Evolutionary conservation across 78 protist species (phyloP).

Genomic region (Pigoraptor vietnamica): DNA sequence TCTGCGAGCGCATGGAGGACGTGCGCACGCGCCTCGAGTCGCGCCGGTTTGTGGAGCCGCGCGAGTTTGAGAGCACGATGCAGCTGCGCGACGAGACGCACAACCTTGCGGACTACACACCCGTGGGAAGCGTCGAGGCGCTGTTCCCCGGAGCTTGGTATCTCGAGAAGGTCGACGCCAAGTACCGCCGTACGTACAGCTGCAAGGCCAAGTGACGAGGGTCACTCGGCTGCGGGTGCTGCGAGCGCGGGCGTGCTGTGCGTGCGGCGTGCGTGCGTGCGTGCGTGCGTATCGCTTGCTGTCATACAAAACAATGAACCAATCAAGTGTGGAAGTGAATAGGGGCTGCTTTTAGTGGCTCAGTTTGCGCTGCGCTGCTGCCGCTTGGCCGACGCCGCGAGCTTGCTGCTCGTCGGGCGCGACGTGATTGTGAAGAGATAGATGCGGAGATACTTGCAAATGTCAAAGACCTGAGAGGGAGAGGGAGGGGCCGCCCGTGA

Average conservation of each 20-base stretch:
- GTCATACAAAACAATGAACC: too few relatives aligned
- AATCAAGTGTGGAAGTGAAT: too few relatives aligned
- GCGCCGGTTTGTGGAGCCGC: slow-evolving; percentile 48
- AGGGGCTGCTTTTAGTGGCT: too few relatives aligned
- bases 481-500: too few relatives aligned
- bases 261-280: not conserved
- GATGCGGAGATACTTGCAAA: not conserved
- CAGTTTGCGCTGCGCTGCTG: too few relatives aligned
- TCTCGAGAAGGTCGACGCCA: slow-evolving; percentile 48
- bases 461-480: not conserved
- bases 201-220: not conserved
- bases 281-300: not conserved
- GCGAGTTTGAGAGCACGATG: slow-evolving; percentile 33
- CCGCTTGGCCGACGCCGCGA: not conserved
- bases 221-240: too few relatives aligned
- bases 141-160: slow-evolving; percentile 77
- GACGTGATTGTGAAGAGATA: not conserved
- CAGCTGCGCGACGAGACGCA: slow-evolving; percentile 53
- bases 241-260: too few relatives aligned
- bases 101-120: slow-evolving; percentile 41
- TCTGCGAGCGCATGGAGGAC: slow-evolving; percentile 20
- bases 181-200: slow-evolving; percentile 57
- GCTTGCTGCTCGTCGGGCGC: not conserved
- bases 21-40: slow-evolving; percentile 45
- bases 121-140: slow-evolving; percentile 23